phyloP scores from a whole-genome alignment of 805 yeast species.

The Wickerhamiella hasegawae region DNA sequence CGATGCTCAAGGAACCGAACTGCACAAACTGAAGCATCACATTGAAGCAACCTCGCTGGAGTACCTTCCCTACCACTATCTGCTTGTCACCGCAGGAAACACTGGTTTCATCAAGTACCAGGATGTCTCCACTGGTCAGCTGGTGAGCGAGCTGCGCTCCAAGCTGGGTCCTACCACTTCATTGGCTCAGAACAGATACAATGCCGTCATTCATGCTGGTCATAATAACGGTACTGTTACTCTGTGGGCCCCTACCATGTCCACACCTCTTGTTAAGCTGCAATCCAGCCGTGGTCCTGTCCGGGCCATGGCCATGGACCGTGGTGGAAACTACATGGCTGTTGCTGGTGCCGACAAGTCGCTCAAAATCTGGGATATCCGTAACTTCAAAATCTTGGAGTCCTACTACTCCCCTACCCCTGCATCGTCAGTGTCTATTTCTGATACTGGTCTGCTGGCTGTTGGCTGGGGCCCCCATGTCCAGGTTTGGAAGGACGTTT shows the following conservation, averaged over 20 bases:
- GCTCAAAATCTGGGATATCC: slow-evolving; percentile 83
- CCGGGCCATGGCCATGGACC: slow-evolving; percentile 66
- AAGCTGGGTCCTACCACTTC: slow-evolving; percentile 81
- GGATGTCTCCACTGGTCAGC: slow-evolving; percentile 83
- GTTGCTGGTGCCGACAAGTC: slow-evolving; percentile 77
- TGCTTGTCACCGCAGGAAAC: slow-evolving; percentile 76
- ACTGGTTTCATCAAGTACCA: slow-evolving; percentile 83
- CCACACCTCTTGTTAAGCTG: slow-evolving; percentile 70
- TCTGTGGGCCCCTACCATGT: slow-evolving; percentile 82
- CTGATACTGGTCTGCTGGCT: slow-evolving; percentile 74
- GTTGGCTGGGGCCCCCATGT: slow-evolving; percentile 96
- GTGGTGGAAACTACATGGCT: slow-evolving; percentile 90
- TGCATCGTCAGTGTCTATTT: slow-evolving; percentile 59
- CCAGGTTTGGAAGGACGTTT: slow-evolving; percentile 81
- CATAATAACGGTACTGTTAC: slow-evolving; percentile 87
- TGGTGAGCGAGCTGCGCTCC: slow-evolving; percentile 72
- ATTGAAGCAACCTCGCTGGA: slow-evolving; percentile 70
- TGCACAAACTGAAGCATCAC: slow-evolving; percentile 84
- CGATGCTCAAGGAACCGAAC: slow-evolving; percentile 79
- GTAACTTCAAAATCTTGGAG: slow-evolving; percentile 64
- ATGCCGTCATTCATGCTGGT: slow-evolving; percentile 87
- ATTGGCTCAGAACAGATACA: slow-evolving; percentile 86
- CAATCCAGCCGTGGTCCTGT: slow-evolving; percentile 79
- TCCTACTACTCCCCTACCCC: slow-evolving; percentile 71
- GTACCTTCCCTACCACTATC: slow-evolving; percentile 82